Percentiles rank a stretch among this genome's conserved stretches.
Evolutionary conservation across 1,139 yeast genomes (phyloP).

Genomic region (Diutina pseudorugosa): DNA sequence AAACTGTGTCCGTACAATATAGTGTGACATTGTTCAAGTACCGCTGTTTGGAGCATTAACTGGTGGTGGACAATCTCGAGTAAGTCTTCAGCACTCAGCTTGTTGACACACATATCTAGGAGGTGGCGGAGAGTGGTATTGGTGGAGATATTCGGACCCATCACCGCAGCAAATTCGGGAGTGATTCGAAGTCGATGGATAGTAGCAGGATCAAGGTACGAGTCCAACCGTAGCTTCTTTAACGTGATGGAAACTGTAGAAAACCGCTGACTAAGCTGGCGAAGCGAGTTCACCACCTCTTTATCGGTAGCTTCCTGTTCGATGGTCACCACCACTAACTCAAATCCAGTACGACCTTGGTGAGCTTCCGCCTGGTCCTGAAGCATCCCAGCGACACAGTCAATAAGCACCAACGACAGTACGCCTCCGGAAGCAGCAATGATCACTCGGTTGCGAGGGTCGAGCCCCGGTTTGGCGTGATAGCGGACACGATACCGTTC

Average conservation of each 20-base stretch:
- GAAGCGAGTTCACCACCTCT: conserved; percentile 11
- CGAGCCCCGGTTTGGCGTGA: conserved; percentile 18
- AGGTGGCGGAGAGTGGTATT: conserved; percentile 5
- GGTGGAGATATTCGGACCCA: not conserved
- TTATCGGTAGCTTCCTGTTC: conserved; percentile 12
- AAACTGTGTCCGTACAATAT: conserved; percentile 67
- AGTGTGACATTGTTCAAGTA: conserved; percentile 33
- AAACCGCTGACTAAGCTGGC: conserved; percentile 9
- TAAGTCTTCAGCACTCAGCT: conserved; percentile 52
- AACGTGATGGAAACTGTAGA: conserved; percentile 17
- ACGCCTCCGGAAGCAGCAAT: conserved; percentile 55
- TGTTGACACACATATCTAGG: conserved; percentile 19
- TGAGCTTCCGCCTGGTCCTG: conserved; percentile 49
- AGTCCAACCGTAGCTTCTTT: conserved; percentile 26
- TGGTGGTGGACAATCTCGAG: conserved; percentile 35
- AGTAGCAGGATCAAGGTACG: conserved; percentile 18
- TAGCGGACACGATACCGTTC: conserved; percentile 54
- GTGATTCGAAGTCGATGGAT: conserved; percentile 16
- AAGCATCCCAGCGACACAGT: conserved; percentile 48
- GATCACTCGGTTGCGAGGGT: conserved; percentile 32
- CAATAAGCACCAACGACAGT: conserved; percentile 57
- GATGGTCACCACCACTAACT: conserved; percentile 41
- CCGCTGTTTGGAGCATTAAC: conserved; percentile 37
- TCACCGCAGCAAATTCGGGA: conserved; percentile 10
- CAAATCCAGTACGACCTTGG: conserved; percentile 60